phyloP scores from a whole-genome alignment of 2,329 filamentous ascomycete genomes.

The Pyrenochaeta sp. region DNA sequence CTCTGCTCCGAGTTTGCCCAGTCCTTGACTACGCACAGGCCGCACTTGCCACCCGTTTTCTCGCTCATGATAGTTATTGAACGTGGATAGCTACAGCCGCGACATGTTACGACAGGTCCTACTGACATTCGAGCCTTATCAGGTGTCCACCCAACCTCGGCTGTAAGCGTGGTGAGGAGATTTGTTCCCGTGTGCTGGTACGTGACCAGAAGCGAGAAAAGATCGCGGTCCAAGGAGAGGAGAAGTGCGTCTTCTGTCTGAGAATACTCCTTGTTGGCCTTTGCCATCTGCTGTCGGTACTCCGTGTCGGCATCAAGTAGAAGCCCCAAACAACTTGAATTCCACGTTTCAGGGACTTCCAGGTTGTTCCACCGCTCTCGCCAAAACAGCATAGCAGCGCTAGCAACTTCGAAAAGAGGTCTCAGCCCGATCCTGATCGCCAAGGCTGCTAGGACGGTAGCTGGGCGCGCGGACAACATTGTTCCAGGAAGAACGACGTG shows the following conservation, averaged over 20 bases:
- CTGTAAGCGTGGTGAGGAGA: conserved; percentile 55
- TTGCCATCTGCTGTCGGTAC: conserved; percentile 19
- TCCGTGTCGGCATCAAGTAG: conserved; percentile 57
- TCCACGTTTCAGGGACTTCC: conserved; percentile 62
- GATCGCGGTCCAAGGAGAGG: conserved; percentile 45
- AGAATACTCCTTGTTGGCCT: not conserved
- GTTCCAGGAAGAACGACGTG: conserved; percentile 61
- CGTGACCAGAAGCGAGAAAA: conserved; percentile 57
- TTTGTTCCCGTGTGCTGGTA: conserved; percentile 60
- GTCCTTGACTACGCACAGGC: conserved; percentile 46
- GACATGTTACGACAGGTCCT: conserved; percentile 56
- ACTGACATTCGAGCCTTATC: conserved; percentile 54
- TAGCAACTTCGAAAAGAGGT: conserved; percentile 53
- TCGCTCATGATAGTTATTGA: conserved; percentile 61
- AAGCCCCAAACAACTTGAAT: conserved; percentile 55
- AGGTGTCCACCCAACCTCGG: conserved; percentile 57
- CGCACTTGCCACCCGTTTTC: conserved; percentile 48
- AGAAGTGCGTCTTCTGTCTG: conserved; percentile 47
- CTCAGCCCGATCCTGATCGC: conserved; percentile 59
- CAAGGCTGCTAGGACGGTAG: conserved; percentile 59
- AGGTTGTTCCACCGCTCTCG: conserved; percentile 58
- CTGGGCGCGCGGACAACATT: conserved; percentile 55
- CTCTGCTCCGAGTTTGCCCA: conserved; percentile 31
- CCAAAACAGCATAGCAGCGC: conserved; percentile 54
- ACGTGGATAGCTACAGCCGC: conserved; percentile 55